Conservation (phyloP, 331 rosid genomes). For the Acacia pycnantha region DNA sequence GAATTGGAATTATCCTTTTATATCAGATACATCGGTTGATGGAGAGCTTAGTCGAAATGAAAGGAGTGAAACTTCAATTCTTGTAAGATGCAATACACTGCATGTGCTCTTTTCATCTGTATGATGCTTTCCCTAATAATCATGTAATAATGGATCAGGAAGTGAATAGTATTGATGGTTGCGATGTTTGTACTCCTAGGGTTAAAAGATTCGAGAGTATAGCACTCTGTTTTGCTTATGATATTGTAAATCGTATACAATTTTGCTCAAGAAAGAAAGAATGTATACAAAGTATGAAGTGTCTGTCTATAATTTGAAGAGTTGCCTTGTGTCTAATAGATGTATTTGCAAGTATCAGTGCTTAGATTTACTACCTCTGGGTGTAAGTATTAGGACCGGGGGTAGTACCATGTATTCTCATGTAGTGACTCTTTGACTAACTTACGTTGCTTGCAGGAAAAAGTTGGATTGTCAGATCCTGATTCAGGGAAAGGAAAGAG, state of each 20-base stretch:
- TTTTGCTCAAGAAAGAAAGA: not conserved
- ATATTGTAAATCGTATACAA: not conserved
- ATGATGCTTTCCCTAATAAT: no score
- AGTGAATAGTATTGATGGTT: no score
- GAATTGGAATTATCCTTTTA: no score
- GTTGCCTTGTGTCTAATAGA: not conserved
- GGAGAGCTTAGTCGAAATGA: no score
- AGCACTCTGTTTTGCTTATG: not conserved
- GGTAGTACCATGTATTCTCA: not conserved
- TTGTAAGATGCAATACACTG: no score
- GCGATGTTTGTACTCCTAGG: not conserved
- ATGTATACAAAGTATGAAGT: not conserved
- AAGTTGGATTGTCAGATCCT: slow-evolving; percentile 69
- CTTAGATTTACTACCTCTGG: not conserved
- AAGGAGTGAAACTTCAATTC: no score
- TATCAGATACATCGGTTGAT: no score
- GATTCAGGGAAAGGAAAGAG: slow-evolving; percentile 99
- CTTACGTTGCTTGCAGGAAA: slow-evolving; percentile 62
- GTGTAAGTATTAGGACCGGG: no score
- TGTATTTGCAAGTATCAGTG: not conserved
- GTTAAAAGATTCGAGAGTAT: not conserved
- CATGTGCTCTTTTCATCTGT: no score
- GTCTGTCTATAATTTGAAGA: not conserved
- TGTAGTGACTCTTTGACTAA: slow-evolving; percentile 22
- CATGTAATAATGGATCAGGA: no score